Conservation (phyloP, 306 rosid species). For the Echinosophora koreensis region DNA sequence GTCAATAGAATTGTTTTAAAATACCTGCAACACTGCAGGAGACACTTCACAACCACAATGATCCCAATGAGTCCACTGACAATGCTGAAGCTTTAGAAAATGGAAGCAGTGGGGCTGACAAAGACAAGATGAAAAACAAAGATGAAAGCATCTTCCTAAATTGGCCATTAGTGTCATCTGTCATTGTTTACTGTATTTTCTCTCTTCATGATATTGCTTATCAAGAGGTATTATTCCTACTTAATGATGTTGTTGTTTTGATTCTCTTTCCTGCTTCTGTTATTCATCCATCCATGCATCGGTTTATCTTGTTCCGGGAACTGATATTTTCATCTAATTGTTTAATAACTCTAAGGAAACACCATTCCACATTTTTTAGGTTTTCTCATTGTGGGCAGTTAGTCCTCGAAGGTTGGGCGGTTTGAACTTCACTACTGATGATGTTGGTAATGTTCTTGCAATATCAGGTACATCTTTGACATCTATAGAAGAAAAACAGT, state of each 20-base stretch:
- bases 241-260: neutral
- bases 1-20: neutral
- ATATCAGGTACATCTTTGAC: slow-evolving; percentile 60
- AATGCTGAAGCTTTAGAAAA: slow-evolving; percentile 58
- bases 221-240: slow-evolving; percentile 65
- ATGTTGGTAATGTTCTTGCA: slow-evolving; percentile 76
- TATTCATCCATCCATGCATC: neutral
- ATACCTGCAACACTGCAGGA: slow-evolving; percentile 60
- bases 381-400: slow-evolving; percentile 87
- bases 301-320: neutral
- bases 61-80: slow-evolving; percentile 28
- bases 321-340: neutral
- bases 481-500: too few species aligned
- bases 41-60: slow-evolving; percentile 74
- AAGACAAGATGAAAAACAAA: slow-evolving; percentile 31
- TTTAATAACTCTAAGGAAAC: neutral
- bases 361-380: slow-evolving; percentile 41
- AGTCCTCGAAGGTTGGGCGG: slow-evolving; percentile 78
- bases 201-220: slow-evolving; percentile 87
- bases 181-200: slow-evolving; percentile 71
- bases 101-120: slow-evolving; percentile 41
- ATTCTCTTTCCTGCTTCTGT: neutral
- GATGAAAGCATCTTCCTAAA: slow-evolving; percentile 66
- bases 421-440: slow-evolving; percentile 59
- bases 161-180: slow-evolving; percentile 90